Evolutionary conservation across 148 eudicot species (phyloP), one percentile per base, ranked within the genome.

Genomic region (Vaccinium vitisidaea): DNA sequence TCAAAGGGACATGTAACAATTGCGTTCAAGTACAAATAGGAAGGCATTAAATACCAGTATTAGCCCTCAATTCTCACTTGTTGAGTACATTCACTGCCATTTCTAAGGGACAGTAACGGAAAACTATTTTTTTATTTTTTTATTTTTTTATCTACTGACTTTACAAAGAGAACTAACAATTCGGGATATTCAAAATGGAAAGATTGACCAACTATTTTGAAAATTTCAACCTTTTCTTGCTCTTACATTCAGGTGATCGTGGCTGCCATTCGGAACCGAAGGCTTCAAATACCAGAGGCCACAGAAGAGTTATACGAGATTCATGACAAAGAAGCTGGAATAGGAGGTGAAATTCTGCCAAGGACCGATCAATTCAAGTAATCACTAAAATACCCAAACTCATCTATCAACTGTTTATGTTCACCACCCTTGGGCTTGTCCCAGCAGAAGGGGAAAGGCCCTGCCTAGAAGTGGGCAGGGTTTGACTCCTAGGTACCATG

Each of bases 341-440:
- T 75, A 43, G 71, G 69, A 21, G 84, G 21, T 8, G 93, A 91
- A 83, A 83, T 87, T 74, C 88, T 91, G 13, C 76, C 84, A 73
- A 89, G 86, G 86, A 89, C 90, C 9, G 87, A 88, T 69, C 91
- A 89, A 80, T 89, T 91, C 90, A 89, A 75, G 93, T 91, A 85
- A 2, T 23, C 27, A 81, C 49, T 15, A 0, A 80, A 39, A 15
- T 43, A 6, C 10, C 52, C 77, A 49, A 48, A 76, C 55, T 76
- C 79, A 36, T 25, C 2, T 36, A 73, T 65, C 6, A 54, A 14
- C 58, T 14, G 46, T 43, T 43, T 43, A 39, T 39, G 32, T 30
- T 30, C 43, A 39, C 43, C 43, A 39, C 5, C 43, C 43, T 39
- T 39, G 43, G 43, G 43, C 43, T 39, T 39, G 43, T 4, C 43